Percentiles rank a stretch among this genome's conserved stretches.
These are phyloP conservation scores for Suhomyces atakaporum DNA, from an alignment of 1,139 yeast genomes.

Conservation along the genomic window DNA sequence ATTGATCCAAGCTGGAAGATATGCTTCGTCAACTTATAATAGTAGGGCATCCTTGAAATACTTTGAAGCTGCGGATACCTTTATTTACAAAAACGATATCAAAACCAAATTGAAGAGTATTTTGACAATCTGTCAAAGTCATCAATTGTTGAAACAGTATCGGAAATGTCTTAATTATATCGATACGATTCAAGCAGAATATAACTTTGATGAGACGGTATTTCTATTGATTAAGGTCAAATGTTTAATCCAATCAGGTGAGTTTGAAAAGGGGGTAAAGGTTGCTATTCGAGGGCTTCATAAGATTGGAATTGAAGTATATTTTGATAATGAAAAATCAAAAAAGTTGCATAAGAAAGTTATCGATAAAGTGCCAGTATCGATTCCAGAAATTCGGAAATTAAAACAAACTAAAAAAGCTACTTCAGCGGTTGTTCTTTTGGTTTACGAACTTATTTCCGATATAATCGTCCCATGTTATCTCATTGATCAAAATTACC, in stretches of 20 bases:
- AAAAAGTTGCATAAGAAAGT: conserved; percentile 24
- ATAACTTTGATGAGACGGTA: conserved; percentile 31
- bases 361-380: conserved; percentile 38
- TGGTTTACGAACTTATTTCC: conserved; percentile 47
- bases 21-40: conserved; percentile 38
- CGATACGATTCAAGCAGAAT: conserved; percentile 23
- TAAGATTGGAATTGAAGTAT: conserved; percentile 32
- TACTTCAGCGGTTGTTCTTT: conserved; percentile 29
- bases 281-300: conserved; percentile 38
- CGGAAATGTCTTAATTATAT: conserved; percentile 32
- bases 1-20: conserved; percentile 39
- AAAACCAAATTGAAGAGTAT: conserved; percentile 27
- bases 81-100: conserved; percentile 23
- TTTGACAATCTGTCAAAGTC: conserved; percentile 37
- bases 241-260: conserved; percentile 38
- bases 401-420: conserved; percentile 28
- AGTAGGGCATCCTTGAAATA: conserved; percentile 32
- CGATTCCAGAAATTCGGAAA: conserved; percentile 44
- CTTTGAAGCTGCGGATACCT: conserved; percentile 31
- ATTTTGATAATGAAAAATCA: conserved; percentile 26
- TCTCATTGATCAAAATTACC: conserved; percentile 25
- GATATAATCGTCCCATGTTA: conserved; percentile 42
- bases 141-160: conserved; percentile 29
- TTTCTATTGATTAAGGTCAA: conserved; percentile 41
- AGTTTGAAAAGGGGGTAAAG: conserved; percentile 36